Evolutionary conservation across 2,329 filamentous ascomycete genomes (phyloP).

Genomic region (Penicillium capsulatum): DNA sequence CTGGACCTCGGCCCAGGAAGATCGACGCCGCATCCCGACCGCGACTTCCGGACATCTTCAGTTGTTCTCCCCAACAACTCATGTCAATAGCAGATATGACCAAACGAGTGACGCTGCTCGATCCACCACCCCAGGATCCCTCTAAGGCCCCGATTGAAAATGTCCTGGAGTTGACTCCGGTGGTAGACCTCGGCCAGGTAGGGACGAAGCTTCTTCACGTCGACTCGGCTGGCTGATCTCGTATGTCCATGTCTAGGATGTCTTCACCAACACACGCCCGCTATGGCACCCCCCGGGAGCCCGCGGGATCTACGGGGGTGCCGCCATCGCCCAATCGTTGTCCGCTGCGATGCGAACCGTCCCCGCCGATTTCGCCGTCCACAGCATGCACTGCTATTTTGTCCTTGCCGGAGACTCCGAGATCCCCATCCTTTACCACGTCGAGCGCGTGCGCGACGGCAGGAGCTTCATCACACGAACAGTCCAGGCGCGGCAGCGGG

Average conservation of each 20-base stretch:
- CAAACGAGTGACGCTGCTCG: constrained; percentile 59
- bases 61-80: not conserved
- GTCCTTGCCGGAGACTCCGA: constrained; percentile 81
- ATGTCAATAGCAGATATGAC: constrained; percentile 20
- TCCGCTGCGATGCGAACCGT: constrained; percentile 86
- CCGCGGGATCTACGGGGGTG: constrained; percentile 87
- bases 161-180: constrained; percentile 76
- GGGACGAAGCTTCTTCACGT: constrained; percentile 24
- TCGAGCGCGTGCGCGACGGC: constrained; percentile 88
- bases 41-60: constrained; percentile 2
- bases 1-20: constrained; percentile 18
- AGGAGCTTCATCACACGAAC: constrained; percentile 86
- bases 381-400: constrained; percentile 99
- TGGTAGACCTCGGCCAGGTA: constrained; percentile 59
- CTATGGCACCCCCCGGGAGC: constrained; percentile 91
- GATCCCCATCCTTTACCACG: constrained; percentile 88
- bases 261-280: constrained; percentile 90
- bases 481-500: constrained; percentile 88
- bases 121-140: constrained; percentile 67
- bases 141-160: constrained; percentile 81
- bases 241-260: constrained; percentile 53
- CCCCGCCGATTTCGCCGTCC: constrained; percentile 70
- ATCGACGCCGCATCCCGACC: constrained; percentile 4
- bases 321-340: constrained; percentile 88
- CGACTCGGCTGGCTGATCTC: constrained; percentile 5